Evolutionary conservation across 192 early-diverging fungal genomes (phyloP), one percentile per base, ranked within the genome.

Genomic region (Gorgonomyces haynaldii): DNA sequence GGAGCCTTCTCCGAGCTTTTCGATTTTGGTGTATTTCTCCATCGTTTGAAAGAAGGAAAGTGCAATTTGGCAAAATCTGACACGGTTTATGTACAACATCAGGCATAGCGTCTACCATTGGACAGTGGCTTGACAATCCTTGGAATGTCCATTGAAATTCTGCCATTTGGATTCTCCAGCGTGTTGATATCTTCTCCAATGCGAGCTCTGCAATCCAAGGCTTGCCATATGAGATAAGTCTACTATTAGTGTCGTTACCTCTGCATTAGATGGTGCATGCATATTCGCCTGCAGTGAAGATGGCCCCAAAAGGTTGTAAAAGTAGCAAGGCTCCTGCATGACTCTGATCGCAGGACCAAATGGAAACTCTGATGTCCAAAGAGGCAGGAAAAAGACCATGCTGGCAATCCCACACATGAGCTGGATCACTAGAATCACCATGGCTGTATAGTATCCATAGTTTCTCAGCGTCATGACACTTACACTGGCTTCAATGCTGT

Each of bases 1-100:
- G 2, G 92, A 90, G 48, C 87, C 91, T 75, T 94, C 92, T 49
- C 92, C 92, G 2, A 96, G 73, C 64, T 96, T 96, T 75, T 96
- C 92, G 43, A 96, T 96, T 82, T 96, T 96, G 82, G 22, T 20
- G 19, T 49, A 49, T 35, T 49, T 49, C 25, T 49, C 46, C 46
- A 49, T 49, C n/a, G n/a, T n/a, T n/a, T n/a, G n/a, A n/a, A n/a
- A n/a, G n/a, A n/a, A n/a, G n/a, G n/a, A n/a, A n/a, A n/a, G n/a
- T n/a, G n/a, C n/a, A n/a, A n/a, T n/a, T n/a, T n/a, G n/a, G n/a
- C n/a, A n/a, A n/a, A n/a, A n/a, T n/a, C n/a, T n/a, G n/a, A n/a
- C n/a, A n/a, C n/a, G n/a, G n/a, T n/a, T n/a, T n/a, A n/a, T n/a
- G n/a, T n/a, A n/a, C n/a, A n/a, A n/a, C n/a, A n/a, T 34, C 15